Evolutionary conservation across 805 yeast genomes (phyloP), one percentile per base, ranked within the genome.

Genomic region (Barnettozyma pratensis): DNA sequence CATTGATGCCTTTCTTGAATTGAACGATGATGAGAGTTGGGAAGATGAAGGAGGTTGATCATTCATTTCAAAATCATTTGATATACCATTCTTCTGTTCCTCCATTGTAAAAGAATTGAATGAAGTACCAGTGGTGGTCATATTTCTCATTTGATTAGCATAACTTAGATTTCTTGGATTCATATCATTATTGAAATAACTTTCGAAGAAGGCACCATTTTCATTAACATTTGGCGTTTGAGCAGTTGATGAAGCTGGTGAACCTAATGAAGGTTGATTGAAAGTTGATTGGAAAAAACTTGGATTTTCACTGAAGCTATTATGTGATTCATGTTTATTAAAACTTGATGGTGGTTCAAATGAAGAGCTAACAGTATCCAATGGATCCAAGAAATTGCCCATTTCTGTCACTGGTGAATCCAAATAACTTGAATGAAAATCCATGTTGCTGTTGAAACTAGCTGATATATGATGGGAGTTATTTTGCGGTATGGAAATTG

Each of bases 331-430:
- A n/a, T 37, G 42, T 14, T 46, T 41, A 28, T 49, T 49, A 42
- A 61, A 55, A 14, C 48, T 53, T 6, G 64, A 58, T 9, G 65
- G 62, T 6, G 62, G 47, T 3, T 60, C 65, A 45, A 57, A 61
- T 5, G 63, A 59, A 1, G 58, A 50, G 19, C 58, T 52, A 5
- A 60, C 52, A 2, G 61, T 53, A 36, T 60, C 62, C 32, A 60
- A 38, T 2, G 65, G 62, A 42, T 61, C 65, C 48, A 61, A 42
- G n/a, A 54, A 58, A 25, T 58, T 58, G 31, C 47, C 48, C n/a
- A 54, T 36, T 4, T 56, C 63, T 30, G 39, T 32, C 30, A 49
- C 49, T 19, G 64, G 64, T 3, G 64, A 60, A 35, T 59, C 62
- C 31, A 60, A 25, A 41, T 50, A 60, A 6, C 51, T 54, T 8